These are phyloP conservation scores for Claviceps capensis DNA, from an alignment of 2,329 filamentous ascomycete genomes.

Conservation along the genomic window DNA sequence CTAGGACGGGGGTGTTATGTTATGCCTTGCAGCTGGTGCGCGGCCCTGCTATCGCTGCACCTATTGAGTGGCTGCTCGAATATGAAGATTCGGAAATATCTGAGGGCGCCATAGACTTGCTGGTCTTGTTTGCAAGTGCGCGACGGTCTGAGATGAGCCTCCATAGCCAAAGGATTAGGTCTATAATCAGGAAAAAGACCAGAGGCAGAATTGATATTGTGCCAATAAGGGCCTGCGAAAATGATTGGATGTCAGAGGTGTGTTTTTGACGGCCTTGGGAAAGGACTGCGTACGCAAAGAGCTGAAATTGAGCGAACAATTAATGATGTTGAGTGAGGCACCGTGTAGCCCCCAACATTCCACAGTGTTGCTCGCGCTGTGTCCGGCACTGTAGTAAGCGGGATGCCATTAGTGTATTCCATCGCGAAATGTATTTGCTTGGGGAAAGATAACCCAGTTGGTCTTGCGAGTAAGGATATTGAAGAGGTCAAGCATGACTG, in stretches of 20 bases:
- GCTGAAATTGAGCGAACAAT: slow-evolving; percentile 24
- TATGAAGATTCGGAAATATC: neutral
- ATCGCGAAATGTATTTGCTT: neutral
- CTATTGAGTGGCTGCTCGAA: neutral
- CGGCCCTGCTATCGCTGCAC: slow-evolving; percentile 1
- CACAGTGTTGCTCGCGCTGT: slow-evolving; percentile 12
- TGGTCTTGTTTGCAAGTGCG: neutral
- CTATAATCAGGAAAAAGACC: slow-evolving; percentile 32
- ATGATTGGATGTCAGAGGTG: slow-evolving; percentile 5
- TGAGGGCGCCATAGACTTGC: neutral
- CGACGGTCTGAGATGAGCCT: slow-evolving; percentile 21
- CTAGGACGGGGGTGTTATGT: neutral
- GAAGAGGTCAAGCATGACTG: neutral
- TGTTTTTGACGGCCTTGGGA: slow-evolving; percentile 1
- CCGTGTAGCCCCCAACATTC: slow-evolving; percentile 13
- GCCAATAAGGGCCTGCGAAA: slow-evolving; percentile 27
- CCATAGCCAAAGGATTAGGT: slow-evolving; percentile 40
- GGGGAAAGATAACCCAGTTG: neutral
- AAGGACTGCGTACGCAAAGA: slow-evolving; percentile 20
- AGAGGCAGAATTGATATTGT: slow-evolving; percentile 33
- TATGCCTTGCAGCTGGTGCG: slow-evolving; percentile 4
- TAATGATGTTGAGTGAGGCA: slow-evolving; percentile 16
- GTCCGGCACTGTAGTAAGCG: slow-evolving; percentile 13
- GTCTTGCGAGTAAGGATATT: neutral
- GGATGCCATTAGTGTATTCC: neutral